Conservation (phyloP, 164 flowering plant species). For the Amborella trichopoda region DNA sequence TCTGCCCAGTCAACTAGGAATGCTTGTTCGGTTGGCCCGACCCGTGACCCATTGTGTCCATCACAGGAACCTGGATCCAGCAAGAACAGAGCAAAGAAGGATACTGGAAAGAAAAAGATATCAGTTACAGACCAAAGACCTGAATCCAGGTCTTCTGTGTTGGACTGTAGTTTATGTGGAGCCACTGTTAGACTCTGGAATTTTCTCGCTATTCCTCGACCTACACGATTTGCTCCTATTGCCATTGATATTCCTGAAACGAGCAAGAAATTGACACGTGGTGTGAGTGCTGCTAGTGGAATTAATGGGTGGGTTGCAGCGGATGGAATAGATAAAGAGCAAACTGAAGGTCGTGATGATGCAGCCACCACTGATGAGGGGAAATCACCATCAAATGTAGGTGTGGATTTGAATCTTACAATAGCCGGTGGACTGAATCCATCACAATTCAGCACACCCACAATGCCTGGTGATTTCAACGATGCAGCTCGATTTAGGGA, state of each 20-base stretch:
- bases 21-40: constrained; percentile 65
- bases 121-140: constrained; percentile 37
- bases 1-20: constrained; percentile 93
- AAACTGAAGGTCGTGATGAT: constrained; percentile 71
- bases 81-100: constrained; percentile 45
- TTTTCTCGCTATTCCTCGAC: constrained; percentile 68
- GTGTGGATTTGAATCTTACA: constrained; percentile 66
- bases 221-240: constrained; percentile 52
- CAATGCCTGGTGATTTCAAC: constrained; percentile 23
- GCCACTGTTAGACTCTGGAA: constrained; percentile 86
- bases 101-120: constrained; percentile 42
- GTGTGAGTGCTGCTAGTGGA: constrained; percentile 95
- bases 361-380: constrained; percentile 34
- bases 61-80: constrained; percentile 41
- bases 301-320: constrained; percentile 80
- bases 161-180: constrained; percentile 97
- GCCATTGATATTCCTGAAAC: constrained; percentile 55
- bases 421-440: constrained; percentile 50
- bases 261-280: constrained; percentile 75
- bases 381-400: constrained; percentile 27
- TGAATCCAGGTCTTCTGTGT: constrained; percentile 69
- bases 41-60: constrained; percentile 19
- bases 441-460: constrained; percentile 23
- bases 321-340: constrained; percentile 71
- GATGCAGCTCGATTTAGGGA: constrained; percentile 45